Percentiles rank a stretch among this genome's conserved stretches.
Conservation (phyloP, 192 early-diverging fungal species). For the Thamnidium elegans region DNA sequence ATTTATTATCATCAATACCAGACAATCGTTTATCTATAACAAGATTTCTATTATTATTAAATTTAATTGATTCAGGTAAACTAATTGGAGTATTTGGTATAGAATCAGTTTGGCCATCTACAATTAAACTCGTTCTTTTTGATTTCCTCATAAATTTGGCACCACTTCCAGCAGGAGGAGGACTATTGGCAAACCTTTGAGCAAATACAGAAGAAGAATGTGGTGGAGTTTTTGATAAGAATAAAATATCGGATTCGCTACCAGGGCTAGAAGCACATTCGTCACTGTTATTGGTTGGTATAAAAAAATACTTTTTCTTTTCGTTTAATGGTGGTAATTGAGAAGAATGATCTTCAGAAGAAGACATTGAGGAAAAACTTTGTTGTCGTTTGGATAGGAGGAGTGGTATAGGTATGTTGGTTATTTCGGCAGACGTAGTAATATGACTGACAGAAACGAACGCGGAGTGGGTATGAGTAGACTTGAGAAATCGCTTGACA, state of each 20-base stretch:
- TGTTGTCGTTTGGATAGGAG: not conserved
- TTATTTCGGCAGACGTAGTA: slow-evolving; percentile 11
- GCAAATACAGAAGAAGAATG: not conserved
- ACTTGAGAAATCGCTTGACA: not conserved
- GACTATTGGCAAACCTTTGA: slow-evolving; percentile 10
- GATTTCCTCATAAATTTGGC: slow-evolving; percentile 28
- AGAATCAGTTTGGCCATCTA: slow-evolving; percentile 4
- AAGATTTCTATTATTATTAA: slow-evolving; percentile 5
- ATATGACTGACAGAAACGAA: slow-evolving; percentile 16
- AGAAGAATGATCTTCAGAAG: not conserved
- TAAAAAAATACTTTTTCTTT: not conserved
- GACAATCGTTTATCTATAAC: too few species aligned
- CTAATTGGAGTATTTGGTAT: slow-evolving; percentile 18
- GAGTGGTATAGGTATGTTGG: not conserved
- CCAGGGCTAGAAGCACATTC: not conserved
- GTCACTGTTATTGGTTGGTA: not conserved
- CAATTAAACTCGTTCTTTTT: slow-evolving; percentile 35
- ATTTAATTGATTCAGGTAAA: slow-evolving; percentile 12
- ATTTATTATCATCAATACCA: not conserved
- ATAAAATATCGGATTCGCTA: slow-evolving; percentile 1
- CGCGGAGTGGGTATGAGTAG: not conserved
- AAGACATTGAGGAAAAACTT: not conserved
- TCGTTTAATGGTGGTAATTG: not conserved
- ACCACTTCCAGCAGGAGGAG: slow-evolving; percentile 24
- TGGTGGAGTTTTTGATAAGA: not conserved